Evolutionary conservation across 176 grass and related monocot genomes (phyloP).

Genomic region (Alopecurus myosuroides): DNA sequence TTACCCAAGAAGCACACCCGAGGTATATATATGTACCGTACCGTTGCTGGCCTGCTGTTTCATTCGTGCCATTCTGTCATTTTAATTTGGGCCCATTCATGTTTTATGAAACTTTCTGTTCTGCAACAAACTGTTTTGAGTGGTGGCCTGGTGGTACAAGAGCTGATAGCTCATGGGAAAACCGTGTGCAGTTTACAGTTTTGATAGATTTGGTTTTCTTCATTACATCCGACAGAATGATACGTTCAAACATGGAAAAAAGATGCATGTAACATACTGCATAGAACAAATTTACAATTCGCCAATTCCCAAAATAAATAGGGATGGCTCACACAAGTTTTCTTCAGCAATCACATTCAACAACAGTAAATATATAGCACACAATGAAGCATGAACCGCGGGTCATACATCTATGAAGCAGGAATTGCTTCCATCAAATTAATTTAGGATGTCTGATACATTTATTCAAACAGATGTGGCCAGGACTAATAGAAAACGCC

Average conservation of each 20-base stretch:
- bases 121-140: not conserved
- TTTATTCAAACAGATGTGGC: conserved; percentile 59
- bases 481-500: conserved; percentile 47
- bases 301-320: not conserved
- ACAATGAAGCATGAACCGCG: not conserved
- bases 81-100: not conserved
- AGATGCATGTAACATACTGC: not conserved
- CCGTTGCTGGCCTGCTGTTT: too few relatives aligned
- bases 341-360: not conserved
- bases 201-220: not conserved
- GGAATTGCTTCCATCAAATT: not conserved
- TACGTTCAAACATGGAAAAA: not conserved
- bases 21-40: conserved; percentile 15
- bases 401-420: not conserved
- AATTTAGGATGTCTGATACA: not conserved
- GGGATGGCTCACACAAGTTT: not conserved
- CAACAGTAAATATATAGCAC: not conserved
- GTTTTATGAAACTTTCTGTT: not conserved
- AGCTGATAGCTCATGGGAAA: not conserved
- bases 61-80: too few relatives aligned
- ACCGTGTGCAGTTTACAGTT: not conserved
- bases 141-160: not conserved
- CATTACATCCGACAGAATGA: not conserved
- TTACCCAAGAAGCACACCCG: conserved; percentile 57
- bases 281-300: not conserved